Evolutionary conservation across 2,329 filamentous ascomycete genomes (phyloP).

Genomic region (Volutella citrinella): DNA sequence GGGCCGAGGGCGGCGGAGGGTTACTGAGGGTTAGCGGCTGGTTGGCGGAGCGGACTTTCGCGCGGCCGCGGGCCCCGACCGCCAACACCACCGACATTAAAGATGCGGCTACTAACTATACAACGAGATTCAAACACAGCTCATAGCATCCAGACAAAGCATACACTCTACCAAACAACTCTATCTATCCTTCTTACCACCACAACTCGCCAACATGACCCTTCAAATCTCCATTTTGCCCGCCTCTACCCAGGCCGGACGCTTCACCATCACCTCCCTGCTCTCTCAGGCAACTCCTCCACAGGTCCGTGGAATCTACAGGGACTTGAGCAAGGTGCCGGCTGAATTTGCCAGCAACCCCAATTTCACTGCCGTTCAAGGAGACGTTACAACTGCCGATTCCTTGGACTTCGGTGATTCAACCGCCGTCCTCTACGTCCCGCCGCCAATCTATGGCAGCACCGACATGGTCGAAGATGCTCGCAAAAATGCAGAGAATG

Average conservation of each 20-base stretch:
- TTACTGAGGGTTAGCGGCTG: too few relatives aligned
- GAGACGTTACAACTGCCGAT: conserved; percentile 24
- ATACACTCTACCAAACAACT: too few relatives aligned
- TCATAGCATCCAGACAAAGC: too few relatives aligned
- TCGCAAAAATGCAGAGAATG: conserved; percentile 17
- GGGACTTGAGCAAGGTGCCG: conserved; percentile 27
- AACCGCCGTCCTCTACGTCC: conserved; percentile 32
- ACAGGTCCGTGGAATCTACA: conserved; percentile 28
- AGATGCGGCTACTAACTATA: too few relatives aligned
- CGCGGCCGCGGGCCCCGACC: too few relatives aligned
- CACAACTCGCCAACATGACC: too few relatives aligned
- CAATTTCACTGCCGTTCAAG: conserved; percentile 27
- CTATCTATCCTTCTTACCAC: too few relatives aligned
- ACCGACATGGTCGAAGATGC: conserved; percentile 22
- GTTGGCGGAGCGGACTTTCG: too few relatives aligned
- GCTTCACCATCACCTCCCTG: conserved; percentile 26
- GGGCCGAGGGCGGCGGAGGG: too few relatives aligned
- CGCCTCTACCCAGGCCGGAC: conserved; percentile 31
- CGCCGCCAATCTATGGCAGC: conserved; percentile 27
- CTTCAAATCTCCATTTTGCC: conserved; percentile 30
- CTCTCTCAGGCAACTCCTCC: conserved; percentile 17
- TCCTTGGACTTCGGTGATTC: conserved; percentile 27
- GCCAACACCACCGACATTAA: too few relatives aligned
- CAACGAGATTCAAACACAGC: too few relatives aligned
- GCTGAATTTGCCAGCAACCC: conserved; percentile 24